phyloP scores from a whole-genome alignment of 208 protist species.

The Tritrichomonas musculus region DNA sequence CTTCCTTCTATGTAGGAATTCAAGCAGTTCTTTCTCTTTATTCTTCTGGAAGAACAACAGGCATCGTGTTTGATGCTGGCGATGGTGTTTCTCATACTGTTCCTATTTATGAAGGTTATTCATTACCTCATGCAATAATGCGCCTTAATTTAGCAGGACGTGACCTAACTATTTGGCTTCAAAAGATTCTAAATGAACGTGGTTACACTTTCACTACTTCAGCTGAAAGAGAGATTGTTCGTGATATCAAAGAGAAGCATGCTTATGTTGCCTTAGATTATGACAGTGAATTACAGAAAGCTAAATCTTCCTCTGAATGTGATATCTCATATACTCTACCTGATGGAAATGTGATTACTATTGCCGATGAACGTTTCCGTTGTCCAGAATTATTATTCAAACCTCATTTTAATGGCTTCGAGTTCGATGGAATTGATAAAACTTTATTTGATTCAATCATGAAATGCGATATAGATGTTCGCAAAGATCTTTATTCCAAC shows the following conservation, averaged over 20 bases:
- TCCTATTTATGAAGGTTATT: conserved; percentile 81
- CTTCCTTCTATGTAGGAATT: conserved; percentile 68
- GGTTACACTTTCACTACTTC: too few species aligned
- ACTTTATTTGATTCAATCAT: conserved; percentile 61
- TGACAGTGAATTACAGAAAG: conserved; percentile 52
- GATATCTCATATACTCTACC: conserved; percentile 68
- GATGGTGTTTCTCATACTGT: conserved; percentile 88
- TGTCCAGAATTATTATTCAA: conserved; percentile 73
- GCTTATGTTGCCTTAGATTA: too few species aligned
- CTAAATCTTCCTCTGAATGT: conserved; percentile 39
- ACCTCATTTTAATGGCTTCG: conserved; percentile 60
- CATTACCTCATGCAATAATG: conserved; percentile 57
- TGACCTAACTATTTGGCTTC: conserved; percentile 63
- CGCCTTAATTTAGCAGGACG: conserved; percentile 61
- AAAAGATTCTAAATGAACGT: conserved; percentile 59
- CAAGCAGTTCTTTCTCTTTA: conserved; percentile 81
- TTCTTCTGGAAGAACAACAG: conserved; percentile 69
- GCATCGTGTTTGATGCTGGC: conserved; percentile 83
- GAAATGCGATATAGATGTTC: conserved; percentile 65
- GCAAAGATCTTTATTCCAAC: conserved; percentile 58
- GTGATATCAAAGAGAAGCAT: too few species aligned
- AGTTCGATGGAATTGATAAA: too few species aligned
- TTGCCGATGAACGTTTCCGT: conserved; percentile 59
- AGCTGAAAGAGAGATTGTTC: too few species aligned
- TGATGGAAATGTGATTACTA: conserved; percentile 59